Base-by-base conservation (phyloP, 2,329 filamentous ascomycete genomes). In the Hypoxylon sp. region DNA sequence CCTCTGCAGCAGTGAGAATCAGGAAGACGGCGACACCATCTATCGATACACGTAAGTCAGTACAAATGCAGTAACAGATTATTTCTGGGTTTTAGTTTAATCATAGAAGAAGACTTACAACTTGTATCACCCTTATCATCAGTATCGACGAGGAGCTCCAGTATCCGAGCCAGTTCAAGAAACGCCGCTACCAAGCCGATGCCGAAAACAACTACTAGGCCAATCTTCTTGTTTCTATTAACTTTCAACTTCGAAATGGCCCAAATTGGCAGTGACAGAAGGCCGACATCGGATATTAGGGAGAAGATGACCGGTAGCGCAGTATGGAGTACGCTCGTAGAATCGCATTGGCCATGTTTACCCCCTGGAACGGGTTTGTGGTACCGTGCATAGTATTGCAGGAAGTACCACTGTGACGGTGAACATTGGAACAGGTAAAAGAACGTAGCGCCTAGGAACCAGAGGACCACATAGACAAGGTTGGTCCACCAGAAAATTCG, bases 371-470 rank as follows among this genome's bases (percentile, higher is more conserved):
- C 46, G 1, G 60, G 58, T 3, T 44, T 23, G 7, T 61, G 40
- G 19, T 30, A 60, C 7, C 54, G 40, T 1, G 17, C 31, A 36
- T 53, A 65, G 32, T 63, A 65, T 17, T 57, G 61, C 13, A 61
- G 30, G 44, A 60, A 65, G 23, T 63, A 65, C 57, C 60, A 65
- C 16, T 58, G 43, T 9, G 60, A 57, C 3, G 62, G 62, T 26
- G 58, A 48, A 23, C 60, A 65, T 25, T 65, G 61, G 16, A 63
- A 63, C 3, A 65, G 46, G 34, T 65, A 65, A 49, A 65, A 65
- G 16, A 50, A 27, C 2, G 62, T 65, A 16, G 49, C 41, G n/a
- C 61, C 60, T 37, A 65, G 36, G 44, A 63, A 65, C 62, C 62
- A 65, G 16, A 63, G 49, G 16, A 60, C 29, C 26, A 58, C 54